A percentile compares a stretch with the other conserved stretches of the same genome.
Evolutionary conservation across 2,329 filamentous ascomycete species (phyloP).

Genomic region (Sporothrix curviconia): DNA sequence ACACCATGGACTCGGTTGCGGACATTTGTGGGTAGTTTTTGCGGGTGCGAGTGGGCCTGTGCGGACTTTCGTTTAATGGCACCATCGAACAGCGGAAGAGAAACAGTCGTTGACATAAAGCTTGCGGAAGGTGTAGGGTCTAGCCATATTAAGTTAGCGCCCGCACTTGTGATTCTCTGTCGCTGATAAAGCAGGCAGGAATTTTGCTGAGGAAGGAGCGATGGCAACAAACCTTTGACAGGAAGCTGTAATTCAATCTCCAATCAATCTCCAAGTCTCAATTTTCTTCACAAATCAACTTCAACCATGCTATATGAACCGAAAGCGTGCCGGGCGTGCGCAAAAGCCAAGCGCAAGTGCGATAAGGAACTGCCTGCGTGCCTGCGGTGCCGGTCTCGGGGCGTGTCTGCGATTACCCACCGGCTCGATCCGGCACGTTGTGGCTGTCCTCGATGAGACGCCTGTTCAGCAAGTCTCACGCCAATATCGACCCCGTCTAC

Average conservation of each 20-base stretch:
- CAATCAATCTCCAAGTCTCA: too few species aligned
- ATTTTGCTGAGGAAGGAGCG: background rate
- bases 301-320: background rate
- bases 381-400: conserved; percentile 20
- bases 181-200: background rate
- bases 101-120: background rate
- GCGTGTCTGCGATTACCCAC: conserved; percentile 22
- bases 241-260: background rate
- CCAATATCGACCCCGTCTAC: too few species aligned
- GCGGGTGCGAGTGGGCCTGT: background rate
- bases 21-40: background rate
- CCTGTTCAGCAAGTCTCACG: too few species aligned
- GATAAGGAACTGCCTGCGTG: conserved; percentile 21
- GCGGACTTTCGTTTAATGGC: background rate
- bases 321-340: conserved; percentile 22
- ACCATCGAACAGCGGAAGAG: background rate
- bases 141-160: background rate
- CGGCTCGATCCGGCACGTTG: conserved; percentile 8
- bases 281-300: background rate
- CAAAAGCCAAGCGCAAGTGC: conserved; percentile 23
- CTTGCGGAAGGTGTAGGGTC: background rate
- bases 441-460: background rate
- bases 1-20: too few species aligned
- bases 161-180: background rate
- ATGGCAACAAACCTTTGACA: background rate